Conservation (phyloP, 176 grass and related monocot species). For the Alopecurus myosuroides region DNA sequence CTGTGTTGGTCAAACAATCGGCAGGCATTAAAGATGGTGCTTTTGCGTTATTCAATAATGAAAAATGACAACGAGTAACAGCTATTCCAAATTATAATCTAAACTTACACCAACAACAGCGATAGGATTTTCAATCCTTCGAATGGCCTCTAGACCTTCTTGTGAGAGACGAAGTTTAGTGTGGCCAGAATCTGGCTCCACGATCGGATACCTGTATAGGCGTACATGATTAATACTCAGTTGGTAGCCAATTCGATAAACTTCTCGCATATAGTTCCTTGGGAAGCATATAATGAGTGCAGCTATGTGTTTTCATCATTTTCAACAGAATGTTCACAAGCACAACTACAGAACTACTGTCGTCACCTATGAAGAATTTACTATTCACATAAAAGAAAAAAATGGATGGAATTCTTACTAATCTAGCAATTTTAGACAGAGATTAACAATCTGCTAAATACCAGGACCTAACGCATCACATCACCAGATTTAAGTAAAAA, state of each 20-base stretch:
- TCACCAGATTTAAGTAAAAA: not conserved
- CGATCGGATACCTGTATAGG: conserved; percentile 81
- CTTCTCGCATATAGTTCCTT: not conserved
- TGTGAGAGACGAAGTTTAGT: conserved; percentile 79
- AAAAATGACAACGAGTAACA: not conserved
- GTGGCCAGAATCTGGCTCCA: conserved; percentile 92
- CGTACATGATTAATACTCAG: not conserved
- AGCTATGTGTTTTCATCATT: not conserved
- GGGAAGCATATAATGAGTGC: not conserved
- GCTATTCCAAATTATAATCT: not conserved
- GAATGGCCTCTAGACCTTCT: conserved; percentile 92
- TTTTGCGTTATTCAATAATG: not conserved
- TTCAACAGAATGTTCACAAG: not conserved
- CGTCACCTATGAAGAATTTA: not conserved
- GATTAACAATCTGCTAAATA: not conserved
- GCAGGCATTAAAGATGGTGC: not conserved
- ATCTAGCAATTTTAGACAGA: not conserved
- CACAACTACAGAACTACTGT: not conserved
- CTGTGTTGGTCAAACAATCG: conserved; percentile 32
- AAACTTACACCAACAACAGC: conserved; percentile 80
- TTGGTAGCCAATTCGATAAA: not conserved
- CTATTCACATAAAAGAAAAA: not conserved
- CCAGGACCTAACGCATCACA: not conserved
- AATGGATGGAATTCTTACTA: not conserved
- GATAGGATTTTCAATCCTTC: conserved; percentile 76